Evolutionary conservation across 202 grass and related monocot genomes (phyloP).

Genomic region (Zizania palustris): DNA sequence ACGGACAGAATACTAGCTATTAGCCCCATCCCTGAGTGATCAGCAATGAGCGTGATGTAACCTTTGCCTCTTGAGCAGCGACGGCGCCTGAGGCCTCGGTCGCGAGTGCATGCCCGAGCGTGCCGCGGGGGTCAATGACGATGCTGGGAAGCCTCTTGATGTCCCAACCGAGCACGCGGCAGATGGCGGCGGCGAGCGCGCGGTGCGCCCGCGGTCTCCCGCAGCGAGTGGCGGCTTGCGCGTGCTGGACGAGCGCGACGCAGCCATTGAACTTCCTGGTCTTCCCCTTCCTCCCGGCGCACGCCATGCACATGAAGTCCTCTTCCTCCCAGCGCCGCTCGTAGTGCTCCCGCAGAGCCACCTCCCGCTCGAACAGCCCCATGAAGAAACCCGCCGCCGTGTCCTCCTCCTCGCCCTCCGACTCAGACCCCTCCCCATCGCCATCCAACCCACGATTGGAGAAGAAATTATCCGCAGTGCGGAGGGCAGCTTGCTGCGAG

Average conservation of each 20-base stretch:
- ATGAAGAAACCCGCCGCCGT: slow-evolving; percentile 51
- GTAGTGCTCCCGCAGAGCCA: slow-evolving; percentile 56
- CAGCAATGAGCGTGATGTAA: slow-evolving; percentile 4
- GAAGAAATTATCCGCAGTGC: slow-evolving; percentile 49
- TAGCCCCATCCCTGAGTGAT: not conserved
- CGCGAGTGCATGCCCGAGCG: slow-evolving; percentile 29
- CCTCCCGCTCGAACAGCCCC: slow-evolving; percentile 56
- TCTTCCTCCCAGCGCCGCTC: slow-evolving; percentile 45
- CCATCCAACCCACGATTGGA: slow-evolving; percentile 25
- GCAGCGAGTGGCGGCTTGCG: slow-evolving; percentile 39
- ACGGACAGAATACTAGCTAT: not conserved
- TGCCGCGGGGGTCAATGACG: slow-evolving; percentile 44
- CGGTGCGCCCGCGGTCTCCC: slow-evolving; percentile 52
- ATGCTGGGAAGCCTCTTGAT: slow-evolving; percentile 43
- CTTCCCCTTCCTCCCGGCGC: slow-evolving; percentile 44
- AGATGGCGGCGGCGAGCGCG: slow-evolving; percentile 56
- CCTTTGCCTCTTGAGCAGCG: not conserved
- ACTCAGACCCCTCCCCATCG: not conserved
- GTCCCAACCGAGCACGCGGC: slow-evolving; percentile 65
- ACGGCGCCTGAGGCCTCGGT: not conserved
- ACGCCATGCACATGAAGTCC: slow-evolving; percentile 70
- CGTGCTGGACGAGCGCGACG: slow-evolving; percentile 61
- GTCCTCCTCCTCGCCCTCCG: slow-evolving; percentile 35
- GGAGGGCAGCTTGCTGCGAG: slow-evolving; percentile 45
- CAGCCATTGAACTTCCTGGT: slow-evolving; percentile 45